These are phyloP conservation scores for Phytophthora multivora DNA, from an alignment of 352 stramenopile genomes.

Conservation along the genomic window DNA sequence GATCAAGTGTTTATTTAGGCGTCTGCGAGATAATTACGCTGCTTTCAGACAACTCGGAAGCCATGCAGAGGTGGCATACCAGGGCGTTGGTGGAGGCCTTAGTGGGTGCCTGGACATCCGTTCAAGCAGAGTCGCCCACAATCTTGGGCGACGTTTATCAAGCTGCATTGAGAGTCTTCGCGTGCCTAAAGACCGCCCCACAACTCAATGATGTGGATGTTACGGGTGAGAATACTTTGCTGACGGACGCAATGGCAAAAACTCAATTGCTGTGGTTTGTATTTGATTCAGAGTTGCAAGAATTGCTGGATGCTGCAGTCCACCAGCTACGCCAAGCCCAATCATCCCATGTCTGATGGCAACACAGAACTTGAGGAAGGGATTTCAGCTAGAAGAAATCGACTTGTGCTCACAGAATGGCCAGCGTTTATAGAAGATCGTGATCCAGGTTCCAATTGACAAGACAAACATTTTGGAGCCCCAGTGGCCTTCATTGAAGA, in stretches of 20 bases:
- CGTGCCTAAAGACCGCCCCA: conserved; percentile 1
- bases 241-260: neutral
- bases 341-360: neutral
- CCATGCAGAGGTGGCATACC: conserved; percentile 10
- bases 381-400: too few relatives aligned
- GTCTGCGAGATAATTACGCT: conserved; percentile 29
- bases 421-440: too few relatives aligned
- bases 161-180: conserved; percentile 2
- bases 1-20: conserved; percentile 20
- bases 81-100: conserved; percentile 16
- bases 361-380: too few relatives aligned
- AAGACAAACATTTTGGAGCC: too few relatives aligned
- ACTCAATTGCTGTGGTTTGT: too few relatives aligned
- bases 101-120: conserved; percentile 8
- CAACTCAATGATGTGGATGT: conserved; percentile 7
- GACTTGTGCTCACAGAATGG: too few relatives aligned
- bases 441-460: too few relatives aligned
- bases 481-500: neutral
- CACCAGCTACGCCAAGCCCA: neutral
- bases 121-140: conserved; percentile 1
- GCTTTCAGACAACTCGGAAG: conserved; percentile 15
- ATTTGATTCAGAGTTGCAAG: neutral
- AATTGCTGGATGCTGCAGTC: conserved; percentile 4
- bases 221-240: conserved; percentile 2
- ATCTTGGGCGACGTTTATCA: conserved; percentile 8